Conservation (phyloP, 352 stramenopile genomes). For the Phytophthora quininea region DNA sequence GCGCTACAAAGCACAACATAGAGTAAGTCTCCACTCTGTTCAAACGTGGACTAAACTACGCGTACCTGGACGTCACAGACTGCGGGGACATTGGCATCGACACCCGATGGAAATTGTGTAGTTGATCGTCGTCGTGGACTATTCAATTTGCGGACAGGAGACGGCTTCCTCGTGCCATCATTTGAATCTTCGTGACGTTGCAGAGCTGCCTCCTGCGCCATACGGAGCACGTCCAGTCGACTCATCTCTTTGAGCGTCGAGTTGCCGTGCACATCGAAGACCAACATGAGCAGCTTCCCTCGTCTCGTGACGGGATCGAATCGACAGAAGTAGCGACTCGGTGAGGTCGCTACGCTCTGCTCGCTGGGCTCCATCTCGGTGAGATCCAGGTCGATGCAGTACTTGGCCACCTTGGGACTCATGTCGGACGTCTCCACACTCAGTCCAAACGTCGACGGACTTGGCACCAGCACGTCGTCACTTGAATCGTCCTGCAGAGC, state of each 20-base stretch:
- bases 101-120: constrained; percentile 1
- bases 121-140: constrained; percentile 18
- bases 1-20: constrained; percentile 26
- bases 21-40: background rate
- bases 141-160: constrained; percentile 10
- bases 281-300: constrained; percentile 39
- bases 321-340: constrained; percentile 40
- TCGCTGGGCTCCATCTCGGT: constrained; percentile 24
- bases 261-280: constrained; percentile 52
- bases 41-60: background rate
- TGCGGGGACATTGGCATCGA: constrained; percentile 4
- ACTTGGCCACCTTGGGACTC: constrained; percentile 25
- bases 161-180: constrained; percentile 6
- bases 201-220: constrained; percentile 56
- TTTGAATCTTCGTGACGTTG: constrained; percentile 9
- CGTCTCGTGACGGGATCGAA: constrained; percentile 44
- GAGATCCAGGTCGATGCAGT: constrained; percentile 28
- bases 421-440: constrained; percentile 24
- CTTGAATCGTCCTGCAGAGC: constrained; percentile 7
- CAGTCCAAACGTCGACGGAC: constrained; percentile 9
- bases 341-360: constrained; percentile 27
- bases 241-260: constrained; percentile 58
- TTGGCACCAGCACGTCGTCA: background rate
- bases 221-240: constrained; percentile 53
- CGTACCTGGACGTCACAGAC: constrained; percentile 45